Conservation (phyloP, 176 grass and related monocot species). For the Oryza officinalis region DNA sequence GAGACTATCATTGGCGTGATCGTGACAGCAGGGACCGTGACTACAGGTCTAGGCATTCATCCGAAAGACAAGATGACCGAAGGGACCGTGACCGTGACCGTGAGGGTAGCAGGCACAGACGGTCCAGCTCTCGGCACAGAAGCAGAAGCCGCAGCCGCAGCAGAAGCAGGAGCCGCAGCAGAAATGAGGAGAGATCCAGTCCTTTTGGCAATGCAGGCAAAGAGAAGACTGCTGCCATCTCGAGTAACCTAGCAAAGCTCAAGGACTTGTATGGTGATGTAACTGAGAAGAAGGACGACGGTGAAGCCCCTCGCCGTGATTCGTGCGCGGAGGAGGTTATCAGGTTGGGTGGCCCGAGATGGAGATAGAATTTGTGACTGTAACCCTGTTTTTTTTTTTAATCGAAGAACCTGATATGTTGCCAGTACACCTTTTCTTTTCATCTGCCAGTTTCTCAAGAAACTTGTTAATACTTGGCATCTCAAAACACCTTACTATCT, state of each 20-base stretch:
- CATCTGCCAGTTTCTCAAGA: neutral
- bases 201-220: slow-evolving; percentile 42
- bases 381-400: neutral
- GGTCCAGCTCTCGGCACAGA: slow-evolving; percentile 46
- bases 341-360: slow-evolving; percentile 61
- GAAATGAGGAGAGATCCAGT: slow-evolving; percentile 41
- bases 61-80: slow-evolving; percentile 31
- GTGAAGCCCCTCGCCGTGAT: slow-evolving; percentile 47
- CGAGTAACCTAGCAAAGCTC: slow-evolving; percentile 81
- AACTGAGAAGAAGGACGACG: slow-evolving; percentile 57
- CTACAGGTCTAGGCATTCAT: neutral
- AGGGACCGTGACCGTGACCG: slow-evolving; percentile 33
- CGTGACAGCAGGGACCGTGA: slow-evolving; percentile 1
- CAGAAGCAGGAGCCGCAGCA: slow-evolving; percentile 29
- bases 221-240: slow-evolving; percentile 42
- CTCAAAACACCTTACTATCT: neutral
- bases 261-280: slow-evolving; percentile 85
- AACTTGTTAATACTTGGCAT: neutral
- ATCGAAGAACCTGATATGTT: neutral
- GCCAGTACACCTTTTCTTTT: neutral
- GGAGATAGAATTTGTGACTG: slow-evolving; percentile 53
- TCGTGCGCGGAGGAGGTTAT: slow-evolving; percentile 85
- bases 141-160: slow-evolving; percentile 47
- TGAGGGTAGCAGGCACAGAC: slow-evolving; percentile 49
- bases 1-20: neutral